Evolutionary conservation across 192 early-diverging fungal species (phyloP).

Genomic region (Backusella tarrabulga): DNA sequence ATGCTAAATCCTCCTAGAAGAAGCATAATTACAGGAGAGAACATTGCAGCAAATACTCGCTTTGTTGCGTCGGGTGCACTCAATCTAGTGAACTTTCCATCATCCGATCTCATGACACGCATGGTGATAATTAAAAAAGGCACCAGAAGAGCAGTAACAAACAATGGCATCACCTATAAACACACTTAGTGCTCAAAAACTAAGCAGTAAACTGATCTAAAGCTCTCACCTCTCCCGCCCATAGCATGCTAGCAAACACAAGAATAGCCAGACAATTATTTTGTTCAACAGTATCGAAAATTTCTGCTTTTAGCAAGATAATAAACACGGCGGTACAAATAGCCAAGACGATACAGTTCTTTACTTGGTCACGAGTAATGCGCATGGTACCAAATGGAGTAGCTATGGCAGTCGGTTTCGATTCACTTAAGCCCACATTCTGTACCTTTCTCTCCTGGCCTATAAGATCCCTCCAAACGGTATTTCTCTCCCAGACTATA

Average conservation of each 20-base stretch:
- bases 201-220: background rate
- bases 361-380: constrained; percentile 44
- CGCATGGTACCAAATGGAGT: constrained; percentile 51
- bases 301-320: constrained; percentile 49
- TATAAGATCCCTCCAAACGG: constrained; percentile 97
- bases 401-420: constrained; percentile 23
- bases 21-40: constrained; percentile 94
- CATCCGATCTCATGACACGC: constrained; percentile 76
- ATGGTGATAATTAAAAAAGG: constrained; percentile 83
- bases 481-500: constrained; percentile 95
- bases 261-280: constrained; percentile 91
- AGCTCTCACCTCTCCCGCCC: constrained; percentile 82
- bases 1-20: constrained; percentile 93
- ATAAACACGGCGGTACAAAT: constrained; percentile 56
- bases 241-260: constrained; percentile 83
- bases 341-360: constrained; percentile 35
- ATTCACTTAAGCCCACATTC: constrained; percentile 54
- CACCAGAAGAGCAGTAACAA: constrained; percentile 87
- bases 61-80: constrained; percentile 76
- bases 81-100: constrained; percentile 53
- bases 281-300: constrained; percentile 75
- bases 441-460: constrained; percentile 79
- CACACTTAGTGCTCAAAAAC: background rate
- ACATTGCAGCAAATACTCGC: constrained; percentile 90
- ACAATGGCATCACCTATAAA: constrained; percentile 75